Evolutionary conservation across 495 filamentous ascomycete species (phyloP).

Genomic region (Thozetella sp.): DNA sequence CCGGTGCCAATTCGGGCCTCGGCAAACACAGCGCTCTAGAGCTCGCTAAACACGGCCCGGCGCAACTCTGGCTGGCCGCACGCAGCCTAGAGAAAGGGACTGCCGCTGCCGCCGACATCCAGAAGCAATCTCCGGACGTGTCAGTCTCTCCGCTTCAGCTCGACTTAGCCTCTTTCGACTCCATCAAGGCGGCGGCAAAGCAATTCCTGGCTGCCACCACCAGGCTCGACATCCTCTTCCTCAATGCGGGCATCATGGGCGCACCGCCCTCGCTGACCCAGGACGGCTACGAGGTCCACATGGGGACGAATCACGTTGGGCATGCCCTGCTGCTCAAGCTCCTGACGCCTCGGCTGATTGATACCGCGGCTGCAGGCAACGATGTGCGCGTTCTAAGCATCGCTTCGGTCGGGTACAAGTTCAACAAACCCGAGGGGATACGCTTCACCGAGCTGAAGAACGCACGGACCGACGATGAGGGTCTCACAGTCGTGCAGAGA

Average conservation of each 20-base stretch:
- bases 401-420: constrained; percentile 34
- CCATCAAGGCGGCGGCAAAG: constrained; percentile 37
- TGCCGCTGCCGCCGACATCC: constrained; percentile 15
- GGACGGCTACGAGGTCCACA: constrained; percentile 66
- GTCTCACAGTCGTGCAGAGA: constrained; percentile 33
- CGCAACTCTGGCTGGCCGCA: constrained; percentile 43
- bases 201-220: constrained; percentile 25
- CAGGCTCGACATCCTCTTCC: constrained; percentile 57
- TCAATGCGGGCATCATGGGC: constrained; percentile 68
- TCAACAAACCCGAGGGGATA: constrained; percentile 35
- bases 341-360: constrained; percentile 55
- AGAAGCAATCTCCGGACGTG: background rate
- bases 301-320: constrained; percentile 40
- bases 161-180: constrained; percentile 38
- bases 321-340: constrained; percentile 66
- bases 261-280: constrained; percentile 45
- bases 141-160: constrained; percentile 24
- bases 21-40: constrained; percentile 15
- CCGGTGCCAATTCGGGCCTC: constrained; percentile 29
- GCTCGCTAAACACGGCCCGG: constrained; percentile 41
- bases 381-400: constrained; percentile 47
- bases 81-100: constrained; percentile 34
- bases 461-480: constrained; percentile 27
- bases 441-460: constrained; percentile 37
- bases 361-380: constrained; percentile 33